A percentile compares a stretch with the other conserved stretches of the same genome.
These are phyloP conservation scores for Spatholobus suberectus DNA, from an alignment of 306 rosid species.

Conservation along the genomic window DNA sequence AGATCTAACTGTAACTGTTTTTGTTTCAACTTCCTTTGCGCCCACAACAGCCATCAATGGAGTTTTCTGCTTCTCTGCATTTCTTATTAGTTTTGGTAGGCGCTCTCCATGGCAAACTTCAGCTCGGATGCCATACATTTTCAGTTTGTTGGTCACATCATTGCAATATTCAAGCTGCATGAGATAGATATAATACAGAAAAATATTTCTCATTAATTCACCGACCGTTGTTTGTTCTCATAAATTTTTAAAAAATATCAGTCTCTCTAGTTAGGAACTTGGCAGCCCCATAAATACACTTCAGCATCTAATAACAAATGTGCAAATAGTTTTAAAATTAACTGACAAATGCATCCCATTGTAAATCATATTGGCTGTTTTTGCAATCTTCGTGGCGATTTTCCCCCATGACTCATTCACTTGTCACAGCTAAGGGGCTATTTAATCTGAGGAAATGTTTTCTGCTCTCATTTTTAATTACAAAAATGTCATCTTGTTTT, in stretches of 20 bases:
- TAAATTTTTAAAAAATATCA: neutral
- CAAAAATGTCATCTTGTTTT: neutral
- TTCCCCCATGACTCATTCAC: neutral
- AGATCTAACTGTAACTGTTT: conserved; percentile 79
- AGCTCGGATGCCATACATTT: conserved; percentile 68
- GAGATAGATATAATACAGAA: conserved; percentile 32
- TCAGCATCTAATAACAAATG: neutral
- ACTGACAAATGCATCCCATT: neutral
- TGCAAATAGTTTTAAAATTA: neutral
- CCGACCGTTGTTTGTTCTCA: neutral
- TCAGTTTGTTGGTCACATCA: conserved; percentile 67
- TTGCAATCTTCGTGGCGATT: neutral
- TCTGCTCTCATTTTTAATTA: neutral
- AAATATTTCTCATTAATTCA: conserved; percentile 25
- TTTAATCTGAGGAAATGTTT: neutral
- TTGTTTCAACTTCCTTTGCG: conserved; percentile 79
- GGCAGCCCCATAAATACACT: conserved; percentile 9
- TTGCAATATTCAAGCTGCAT: conserved; percentile 81
- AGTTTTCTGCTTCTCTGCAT: conserved; percentile 88
- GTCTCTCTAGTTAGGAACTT: neutral
- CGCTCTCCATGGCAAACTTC: conserved; percentile 93
- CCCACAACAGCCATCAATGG: conserved; percentile 99
- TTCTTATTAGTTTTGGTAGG: conserved; percentile 90
- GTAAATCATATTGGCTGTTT: conserved; percentile 24
- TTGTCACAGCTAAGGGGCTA: neutral